phyloP scores from a whole-genome alignment of 805 yeast genomes.

The Wickerhamiella azyma region DNA sequence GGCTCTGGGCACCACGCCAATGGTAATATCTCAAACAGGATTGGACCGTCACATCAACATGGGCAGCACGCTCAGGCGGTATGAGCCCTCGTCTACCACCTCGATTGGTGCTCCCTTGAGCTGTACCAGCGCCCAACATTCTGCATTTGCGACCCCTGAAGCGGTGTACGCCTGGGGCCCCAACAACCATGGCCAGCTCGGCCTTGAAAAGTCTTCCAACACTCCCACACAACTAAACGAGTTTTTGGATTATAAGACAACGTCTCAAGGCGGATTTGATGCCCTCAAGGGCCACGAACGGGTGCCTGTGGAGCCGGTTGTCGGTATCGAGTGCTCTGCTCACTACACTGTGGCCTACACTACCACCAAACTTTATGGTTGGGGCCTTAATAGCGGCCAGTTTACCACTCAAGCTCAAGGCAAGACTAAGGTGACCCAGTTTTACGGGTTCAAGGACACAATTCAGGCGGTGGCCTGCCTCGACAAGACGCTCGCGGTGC shows the following conservation, averaged over 20 bases:
- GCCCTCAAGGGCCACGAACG: conserved; percentile 11
- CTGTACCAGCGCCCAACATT: conserved; percentile 9
- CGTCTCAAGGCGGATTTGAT: conserved; percentile 10
- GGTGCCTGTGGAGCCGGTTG: conserved; percentile 8
- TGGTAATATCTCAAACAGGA: conserved; percentile 3
- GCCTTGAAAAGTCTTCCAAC: conserved; percentile 6
- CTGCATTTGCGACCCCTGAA: conserved; percentile 12
- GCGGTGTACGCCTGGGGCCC: conserved; percentile 19
- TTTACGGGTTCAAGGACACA: conserved; percentile 1
- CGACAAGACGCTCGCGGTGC: conserved; percentile 13
- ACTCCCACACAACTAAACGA: conserved; percentile 13
- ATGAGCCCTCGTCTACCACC: background rate
- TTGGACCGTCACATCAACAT: conserved; percentile 2
- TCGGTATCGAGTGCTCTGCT: conserved; percentile 6
- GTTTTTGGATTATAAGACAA: conserved; percentile 10
- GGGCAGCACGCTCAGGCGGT: conserved; percentile 11
- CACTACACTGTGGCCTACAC: conserved; percentile 7
- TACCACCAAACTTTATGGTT: conserved; percentile 12
- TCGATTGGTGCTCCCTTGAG: background rate
- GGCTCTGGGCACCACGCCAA: conserved; percentile 2
- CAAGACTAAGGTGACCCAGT: background rate
- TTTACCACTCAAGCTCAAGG: conserved; percentile 10
- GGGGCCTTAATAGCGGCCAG: conserved; percentile 21
- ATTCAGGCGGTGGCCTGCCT: conserved; percentile 13
- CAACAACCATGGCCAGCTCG: conserved; percentile 16